Conservation (phyloP, 2,329 filamentous ascomycete species). For the Aspergillus costaricaensis region DNA sequence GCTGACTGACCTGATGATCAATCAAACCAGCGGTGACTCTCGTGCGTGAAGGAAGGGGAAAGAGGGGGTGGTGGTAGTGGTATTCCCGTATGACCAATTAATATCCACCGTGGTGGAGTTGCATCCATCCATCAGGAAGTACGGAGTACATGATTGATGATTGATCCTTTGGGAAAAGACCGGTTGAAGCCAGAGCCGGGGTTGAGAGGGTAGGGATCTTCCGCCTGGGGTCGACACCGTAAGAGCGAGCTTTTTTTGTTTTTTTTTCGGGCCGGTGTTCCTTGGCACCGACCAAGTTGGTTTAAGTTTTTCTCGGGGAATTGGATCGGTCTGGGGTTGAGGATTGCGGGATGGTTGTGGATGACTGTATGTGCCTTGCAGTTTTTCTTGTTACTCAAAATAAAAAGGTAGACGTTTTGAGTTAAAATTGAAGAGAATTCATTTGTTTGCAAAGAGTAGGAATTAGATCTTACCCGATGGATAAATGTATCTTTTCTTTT, state of each 20-base stretch:
- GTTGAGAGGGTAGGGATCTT: neutral
- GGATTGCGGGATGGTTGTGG: neutral
- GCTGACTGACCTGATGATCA: neutral
- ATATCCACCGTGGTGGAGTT: neutral
- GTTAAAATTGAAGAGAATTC: too few relatives aligned
- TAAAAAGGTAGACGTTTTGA: too few relatives aligned
- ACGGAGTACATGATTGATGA: too few relatives aligned
- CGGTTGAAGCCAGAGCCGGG: neutral
- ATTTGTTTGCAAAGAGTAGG: too few relatives aligned
- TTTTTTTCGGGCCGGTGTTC: neutral
- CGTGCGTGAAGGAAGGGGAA: too few relatives aligned
- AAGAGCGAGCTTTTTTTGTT: neutral
- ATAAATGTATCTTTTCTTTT: neutral
- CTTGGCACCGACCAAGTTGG: neutral
- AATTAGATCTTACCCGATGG: too few relatives aligned
- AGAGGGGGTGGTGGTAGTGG: too few relatives aligned
- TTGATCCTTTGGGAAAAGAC: neutral
- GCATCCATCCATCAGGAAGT: neutral
- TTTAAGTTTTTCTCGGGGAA: neutral
- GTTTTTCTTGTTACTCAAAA: neutral
- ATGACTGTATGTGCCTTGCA: neutral
- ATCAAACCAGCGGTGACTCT: neutral
- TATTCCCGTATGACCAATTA: neutral
- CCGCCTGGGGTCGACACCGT: neutral
- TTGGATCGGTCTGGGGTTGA: neutral